Evolutionary conservation across 2,329 filamentous ascomycete species (phyloP), one percentile per base, ranked within the genome.

Genomic region (Pseudogymnoascus sp.): DNA sequence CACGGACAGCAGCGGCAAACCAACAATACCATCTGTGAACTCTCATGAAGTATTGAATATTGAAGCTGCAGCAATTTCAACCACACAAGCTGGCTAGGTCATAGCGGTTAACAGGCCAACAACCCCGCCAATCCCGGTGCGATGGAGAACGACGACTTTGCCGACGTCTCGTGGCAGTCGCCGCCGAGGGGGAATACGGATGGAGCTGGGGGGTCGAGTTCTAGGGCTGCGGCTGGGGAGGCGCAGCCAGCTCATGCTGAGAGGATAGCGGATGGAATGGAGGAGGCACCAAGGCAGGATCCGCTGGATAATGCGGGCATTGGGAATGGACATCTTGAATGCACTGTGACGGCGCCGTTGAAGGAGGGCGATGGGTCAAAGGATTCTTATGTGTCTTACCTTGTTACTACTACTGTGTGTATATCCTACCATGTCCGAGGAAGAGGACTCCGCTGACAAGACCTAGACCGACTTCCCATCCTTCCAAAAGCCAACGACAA

Each of bases 331-430:
- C 83, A 85, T 64, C 82, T 99, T 47, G 89, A 96, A 73, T 97
- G 93, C 74, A 86, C 80, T 17, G 93, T 99, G 17, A 85, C 86
- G 63, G 84, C 87, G 64, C 92, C 95, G 19, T 84, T 93, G 76
- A 97, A 97, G 77, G 95, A 97, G 80, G 95, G 93, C 72, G 91
- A 97, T 72, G 93, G 95, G 59, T 96, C 93, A 65, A 97, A 97
- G 76, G 95, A 97, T 77, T 89, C 91, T 62, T 99, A 96, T 78
- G 89, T 97, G 64, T 97, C 95, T 10, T 99, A 99, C 75, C 82
- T 96, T 60, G 90, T 99, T 68, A 95, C 90, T 50, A 97, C 95
- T 62, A 83, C 93, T 77, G 93, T 96, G 79, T 62, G 80, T 38
- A 44, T 67, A 9, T 19, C 59, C 36, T 17, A 0, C 8, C 17